These are phyloP conservation scores for Yamadazyma jaroonii DNA, from an alignment of 1,139 yeast genomes.

Conservation along the genomic window DNA sequence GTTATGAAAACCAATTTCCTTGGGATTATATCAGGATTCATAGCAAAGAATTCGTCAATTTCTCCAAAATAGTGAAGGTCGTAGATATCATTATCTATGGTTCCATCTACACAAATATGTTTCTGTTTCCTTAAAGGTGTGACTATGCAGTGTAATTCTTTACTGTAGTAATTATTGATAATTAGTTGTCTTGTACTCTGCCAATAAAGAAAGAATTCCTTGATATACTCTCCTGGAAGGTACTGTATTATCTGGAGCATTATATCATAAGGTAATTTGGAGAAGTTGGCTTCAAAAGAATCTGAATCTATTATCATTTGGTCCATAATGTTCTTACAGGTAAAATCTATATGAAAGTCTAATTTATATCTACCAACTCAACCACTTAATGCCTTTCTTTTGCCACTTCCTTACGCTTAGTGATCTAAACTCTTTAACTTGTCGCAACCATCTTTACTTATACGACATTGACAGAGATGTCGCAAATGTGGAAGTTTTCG, in stretches of 20 bases:
- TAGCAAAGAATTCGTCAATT: constrained; percentile 29
- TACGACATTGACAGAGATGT: not conserved
- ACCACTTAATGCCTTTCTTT: too few species aligned
- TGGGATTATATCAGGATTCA: constrained; percentile 29
- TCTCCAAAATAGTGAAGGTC: constrained; percentile 29
- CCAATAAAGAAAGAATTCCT: constrained; percentile 25
- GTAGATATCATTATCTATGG: constrained; percentile 17
- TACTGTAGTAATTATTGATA: constrained; percentile 24
- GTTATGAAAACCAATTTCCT: constrained; percentile 24
- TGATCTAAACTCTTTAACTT: too few species aligned
- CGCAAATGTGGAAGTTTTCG: not conserved
- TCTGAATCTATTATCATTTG: not conserved
- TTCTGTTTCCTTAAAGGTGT: constrained; percentile 27
- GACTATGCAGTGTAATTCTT: constrained; percentile 33
- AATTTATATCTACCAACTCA: too few species aligned
- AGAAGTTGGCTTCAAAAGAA: not conserved
- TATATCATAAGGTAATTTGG: constrained; percentile 26
- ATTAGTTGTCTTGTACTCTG: constrained; percentile 19
- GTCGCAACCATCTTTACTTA: not conserved
- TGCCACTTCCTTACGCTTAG: too few species aligned
- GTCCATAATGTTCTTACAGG: too few species aligned
- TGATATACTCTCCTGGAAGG: constrained; percentile 25
- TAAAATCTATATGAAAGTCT: too few species aligned
- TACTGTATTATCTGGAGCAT: constrained; percentile 21
- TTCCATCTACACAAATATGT: constrained; percentile 22